Evolutionary conservation across 2,329 filamentous ascomycete genomes (phyloP).

Genomic region (Alternaria solani): DNA sequence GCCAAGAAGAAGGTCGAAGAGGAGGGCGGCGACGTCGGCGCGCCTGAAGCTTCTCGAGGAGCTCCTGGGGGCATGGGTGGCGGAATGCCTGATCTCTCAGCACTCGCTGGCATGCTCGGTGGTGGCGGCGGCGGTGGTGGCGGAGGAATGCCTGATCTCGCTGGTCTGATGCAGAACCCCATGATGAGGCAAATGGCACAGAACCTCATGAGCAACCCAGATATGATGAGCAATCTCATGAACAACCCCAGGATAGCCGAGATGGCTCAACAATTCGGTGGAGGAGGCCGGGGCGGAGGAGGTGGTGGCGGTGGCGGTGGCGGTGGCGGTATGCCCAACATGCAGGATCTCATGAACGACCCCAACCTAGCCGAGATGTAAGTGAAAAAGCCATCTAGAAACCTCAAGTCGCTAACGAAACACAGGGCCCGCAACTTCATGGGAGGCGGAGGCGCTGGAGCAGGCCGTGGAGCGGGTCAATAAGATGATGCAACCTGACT

Average conservation of each 20-base stretch:
- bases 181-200: conserved; percentile 99
- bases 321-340: conserved; percentile 88
- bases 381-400: conserved; percentile 54
- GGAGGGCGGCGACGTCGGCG: conserved; percentile 67
- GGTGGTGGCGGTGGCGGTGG: conserved; percentile 68
- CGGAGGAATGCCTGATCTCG: conserved; percentile 86
- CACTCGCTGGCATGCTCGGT: conserved; percentile 66
- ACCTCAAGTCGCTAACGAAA: conserved; percentile 9
- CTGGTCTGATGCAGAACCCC: conserved; percentile 72
- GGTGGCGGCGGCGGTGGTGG: conserved; percentile 68
- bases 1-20: conserved; percentile 88
- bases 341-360: conserved; percentile 87
- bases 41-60: conserved; percentile 47
- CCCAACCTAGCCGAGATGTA: conserved; percentile 92
- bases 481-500: conserved; percentile 24
- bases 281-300: conserved; percentile 53
- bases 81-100: conserved; percentile 85
- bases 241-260: conserved; percentile 87
- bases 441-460: conserved; percentile 50
- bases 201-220: conserved; percentile 96
- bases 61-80: conserved; percentile 59
- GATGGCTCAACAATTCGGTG: conserved; percentile 80
- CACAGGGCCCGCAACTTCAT: conserved; percentile 72
- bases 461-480: conserved; percentile 28
- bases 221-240: conserved; percentile 91